A percentile compares a stretch with the other conserved stretches of the same genome.
These are phyloP conservation scores for Myxozyma sirexii DNA, from an alignment of 805 yeast genomes.

Conservation along the genomic window DNA sequence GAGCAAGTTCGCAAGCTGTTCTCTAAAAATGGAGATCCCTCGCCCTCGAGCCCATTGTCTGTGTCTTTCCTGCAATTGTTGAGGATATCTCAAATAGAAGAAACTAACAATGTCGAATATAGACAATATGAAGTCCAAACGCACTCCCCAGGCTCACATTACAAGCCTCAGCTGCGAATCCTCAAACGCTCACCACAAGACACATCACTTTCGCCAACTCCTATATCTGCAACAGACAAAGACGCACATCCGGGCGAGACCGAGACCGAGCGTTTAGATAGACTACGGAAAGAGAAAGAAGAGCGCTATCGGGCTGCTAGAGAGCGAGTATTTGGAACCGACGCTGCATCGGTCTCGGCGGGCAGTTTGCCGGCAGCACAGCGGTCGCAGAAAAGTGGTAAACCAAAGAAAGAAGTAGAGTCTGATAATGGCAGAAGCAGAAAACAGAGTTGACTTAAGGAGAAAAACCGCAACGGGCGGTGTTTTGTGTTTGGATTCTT, in stretches of 20 bases:
- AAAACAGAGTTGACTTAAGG: too few relatives aligned
- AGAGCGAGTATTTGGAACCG: constrained; percentile 25
- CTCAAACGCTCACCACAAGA: constrained; percentile 23
- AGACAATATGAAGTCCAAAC: constrained; percentile 23
- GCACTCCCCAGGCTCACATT: constrained; percentile 21
- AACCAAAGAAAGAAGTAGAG: too few relatives aligned
- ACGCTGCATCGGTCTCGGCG: not conserved
- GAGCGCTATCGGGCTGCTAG: constrained; percentile 27
- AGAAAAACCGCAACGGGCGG: too few relatives aligned
- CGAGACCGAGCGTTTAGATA: constrained; percentile 20
- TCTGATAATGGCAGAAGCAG: too few relatives aligned
- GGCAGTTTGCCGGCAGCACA: not conserved
- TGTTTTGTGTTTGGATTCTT: too few relatives aligned
- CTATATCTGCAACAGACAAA: not conserved
- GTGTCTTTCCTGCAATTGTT: not conserved
- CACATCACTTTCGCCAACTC: not conserved
- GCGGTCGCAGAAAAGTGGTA: not conserved
- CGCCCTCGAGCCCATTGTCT: not conserved
- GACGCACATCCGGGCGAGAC: constrained; percentile 24
- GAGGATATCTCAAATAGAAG: too few relatives aligned
- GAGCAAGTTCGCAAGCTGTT: constrained; percentile 22
- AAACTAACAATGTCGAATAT: not conserved
- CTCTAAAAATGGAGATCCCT: not conserved
- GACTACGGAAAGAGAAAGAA: constrained; percentile 27
- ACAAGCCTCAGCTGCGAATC: constrained; percentile 30